A percentile compares a stretch with the other conserved stretches of the same genome.
Conservation (phyloP, 1,139 yeast genomes). For the Yamadazyma pseudoaaseri region DNA sequence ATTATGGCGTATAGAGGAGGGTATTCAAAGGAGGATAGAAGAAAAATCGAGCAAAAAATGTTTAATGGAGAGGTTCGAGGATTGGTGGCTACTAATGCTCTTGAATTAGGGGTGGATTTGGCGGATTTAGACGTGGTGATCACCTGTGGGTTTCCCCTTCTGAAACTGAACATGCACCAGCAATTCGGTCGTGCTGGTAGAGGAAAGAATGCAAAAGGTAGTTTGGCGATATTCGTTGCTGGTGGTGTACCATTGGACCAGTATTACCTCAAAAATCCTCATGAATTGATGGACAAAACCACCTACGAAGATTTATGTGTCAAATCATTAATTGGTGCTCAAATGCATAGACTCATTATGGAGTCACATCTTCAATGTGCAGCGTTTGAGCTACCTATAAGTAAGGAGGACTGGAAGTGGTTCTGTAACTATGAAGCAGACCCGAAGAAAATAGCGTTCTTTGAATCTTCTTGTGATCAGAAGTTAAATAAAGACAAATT, state of each 20-base stretch:
- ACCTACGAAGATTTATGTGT: constrained; percentile 46
- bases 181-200: constrained; percentile 97
- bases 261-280: constrained; percentile 72
- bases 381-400: constrained; percentile 77
- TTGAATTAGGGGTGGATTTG: constrained; percentile 93
- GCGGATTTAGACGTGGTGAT: constrained; percentile 90
- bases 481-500: constrained; percentile 46
- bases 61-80: constrained; percentile 82
- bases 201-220: constrained; percentile 61
- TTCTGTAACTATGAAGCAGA: constrained; percentile 41
- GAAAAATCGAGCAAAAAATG: constrained; percentile 87
- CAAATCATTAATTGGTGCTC: constrained; percentile 34
- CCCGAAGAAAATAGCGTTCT: constrained; percentile 37
- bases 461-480: constrained; percentile 36
- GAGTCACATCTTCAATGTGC: constrained; percentile 94
- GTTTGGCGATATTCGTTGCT: constrained; percentile 76
- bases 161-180: constrained; percentile 85
- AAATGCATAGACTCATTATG: constrained; percentile 42
- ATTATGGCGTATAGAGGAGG: constrained; percentile 97
- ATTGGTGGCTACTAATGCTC: constrained; percentile 90
- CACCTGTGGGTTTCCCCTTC: constrained; percentile 88
- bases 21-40: constrained; percentile 78
- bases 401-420: constrained; percentile 53
- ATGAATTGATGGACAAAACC: constrained; percentile 49
- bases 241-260: constrained; percentile 87